Conservation (phyloP, 805 yeast species). For the Starmerella kuoi region DNA sequence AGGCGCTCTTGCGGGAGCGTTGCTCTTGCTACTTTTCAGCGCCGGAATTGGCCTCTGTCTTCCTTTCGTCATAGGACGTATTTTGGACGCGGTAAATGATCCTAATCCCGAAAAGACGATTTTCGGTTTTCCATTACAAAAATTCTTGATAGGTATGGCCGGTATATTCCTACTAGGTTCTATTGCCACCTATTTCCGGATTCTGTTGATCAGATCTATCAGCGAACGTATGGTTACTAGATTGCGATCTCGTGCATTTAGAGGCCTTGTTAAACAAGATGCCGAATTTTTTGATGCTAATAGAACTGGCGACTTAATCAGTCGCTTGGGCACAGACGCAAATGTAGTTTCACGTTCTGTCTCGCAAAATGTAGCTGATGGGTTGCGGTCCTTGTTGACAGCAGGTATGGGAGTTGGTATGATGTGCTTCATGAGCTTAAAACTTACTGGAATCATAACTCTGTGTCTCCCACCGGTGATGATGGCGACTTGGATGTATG, state of each 20-base stretch:
- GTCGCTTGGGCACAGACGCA: constrained; percentile 78
- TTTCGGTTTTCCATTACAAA: constrained; percentile 49
- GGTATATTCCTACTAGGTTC: constrained; percentile 63
- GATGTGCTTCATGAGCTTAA: constrained; percentile 81
- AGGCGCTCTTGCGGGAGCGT: constrained; percentile 45
- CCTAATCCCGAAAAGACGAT: constrained; percentile 29
- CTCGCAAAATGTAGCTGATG: constrained; percentile 83
- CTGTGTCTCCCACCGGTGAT: constrained; percentile 74
- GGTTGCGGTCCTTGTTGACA: constrained; percentile 69
- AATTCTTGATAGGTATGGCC: constrained; percentile 52
- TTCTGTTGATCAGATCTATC: constrained; percentile 58
- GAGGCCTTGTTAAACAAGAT: constrained; percentile 70
- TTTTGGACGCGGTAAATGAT: constrained; percentile 56
- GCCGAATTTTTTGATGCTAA: constrained; percentile 81
- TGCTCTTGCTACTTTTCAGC: constrained; percentile 51
- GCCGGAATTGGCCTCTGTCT: constrained; percentile 71
- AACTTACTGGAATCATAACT: constrained; percentile 71
- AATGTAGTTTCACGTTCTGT: constrained; percentile 75
- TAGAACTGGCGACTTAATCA: constrained; percentile 82
- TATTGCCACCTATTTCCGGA: constrained; percentile 65
- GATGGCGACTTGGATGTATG: constrained; percentile 68
- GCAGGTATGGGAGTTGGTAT: constrained; percentile 79
- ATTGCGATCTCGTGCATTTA: constrained; percentile 62
- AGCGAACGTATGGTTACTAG: constrained; percentile 85
- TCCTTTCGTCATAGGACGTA: constrained; percentile 75